Evolutionary conservation across 2,329 filamentous ascomycete genomes (phyloP).

Genomic region (Fusarium chuoi): DNA sequence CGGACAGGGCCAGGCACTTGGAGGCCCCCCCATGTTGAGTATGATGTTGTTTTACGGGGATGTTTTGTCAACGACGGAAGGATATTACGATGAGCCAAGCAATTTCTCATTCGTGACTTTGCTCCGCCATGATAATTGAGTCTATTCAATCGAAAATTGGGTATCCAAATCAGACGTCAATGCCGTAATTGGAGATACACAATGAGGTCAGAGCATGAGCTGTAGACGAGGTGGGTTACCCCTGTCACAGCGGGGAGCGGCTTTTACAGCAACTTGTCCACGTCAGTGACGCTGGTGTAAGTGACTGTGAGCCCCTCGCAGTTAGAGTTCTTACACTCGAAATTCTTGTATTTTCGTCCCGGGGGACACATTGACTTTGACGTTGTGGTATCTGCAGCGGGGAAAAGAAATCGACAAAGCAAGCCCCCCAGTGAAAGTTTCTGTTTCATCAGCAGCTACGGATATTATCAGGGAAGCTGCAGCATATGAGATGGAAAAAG

Average conservation of each 20-base stretch:
- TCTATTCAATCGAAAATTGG: constrained; percentile 11
- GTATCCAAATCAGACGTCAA: constrained; percentile 8
- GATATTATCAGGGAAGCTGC: constrained; percentile 10
- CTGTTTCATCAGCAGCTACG: constrained; percentile 1
- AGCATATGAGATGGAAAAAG: constrained; percentile 14
- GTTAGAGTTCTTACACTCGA: constrained; percentile 17
- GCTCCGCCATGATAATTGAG: neutral
- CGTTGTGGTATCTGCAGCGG: neutral
- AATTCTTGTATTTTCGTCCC: neutral
- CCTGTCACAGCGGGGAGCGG: constrained; percentile 16
- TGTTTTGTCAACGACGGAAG: constrained; percentile 17
- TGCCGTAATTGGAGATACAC: constrained; percentile 22
- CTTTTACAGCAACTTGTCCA: constrained; percentile 21
- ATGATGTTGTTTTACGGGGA: constrained; percentile 25
- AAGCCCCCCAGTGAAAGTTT: neutral
- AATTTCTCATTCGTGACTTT: neutral
- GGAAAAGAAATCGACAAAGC: neutral
- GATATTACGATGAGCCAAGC: constrained; percentile 27
- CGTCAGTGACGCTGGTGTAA: constrained; percentile 29
- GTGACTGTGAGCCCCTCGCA: constrained; percentile 5
- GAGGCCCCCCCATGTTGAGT: constrained; percentile 24
- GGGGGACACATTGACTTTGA: neutral
- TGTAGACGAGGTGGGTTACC: constrained; percentile 14
- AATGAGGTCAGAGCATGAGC: constrained; percentile 36
- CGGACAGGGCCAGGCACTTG: neutral